Conservation (phyloP, 176 grass and related monocot species). For the Triticum urartu region DNA sequence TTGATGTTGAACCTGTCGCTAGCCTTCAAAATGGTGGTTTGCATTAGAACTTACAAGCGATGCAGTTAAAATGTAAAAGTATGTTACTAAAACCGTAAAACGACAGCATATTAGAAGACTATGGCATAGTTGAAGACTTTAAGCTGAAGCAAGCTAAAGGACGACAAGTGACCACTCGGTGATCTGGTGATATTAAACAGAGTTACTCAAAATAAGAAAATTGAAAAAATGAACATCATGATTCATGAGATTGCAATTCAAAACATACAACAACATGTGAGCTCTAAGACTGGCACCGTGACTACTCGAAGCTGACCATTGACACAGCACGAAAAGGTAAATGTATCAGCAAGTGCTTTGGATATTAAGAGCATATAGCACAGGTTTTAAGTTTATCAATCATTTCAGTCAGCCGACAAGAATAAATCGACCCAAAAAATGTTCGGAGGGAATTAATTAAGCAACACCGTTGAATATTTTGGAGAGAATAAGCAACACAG, state of each 20-base stretch:
- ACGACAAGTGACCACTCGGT: neutral
- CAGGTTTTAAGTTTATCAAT: neutral
- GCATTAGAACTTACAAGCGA: neutral
- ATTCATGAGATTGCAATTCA: neutral
- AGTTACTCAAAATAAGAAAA: neutral
- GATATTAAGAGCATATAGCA: neutral
- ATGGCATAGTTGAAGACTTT: neutral
- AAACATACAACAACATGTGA: neutral
- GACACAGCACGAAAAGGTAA: neutral
- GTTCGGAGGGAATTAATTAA: neutral
- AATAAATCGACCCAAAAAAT: neutral
- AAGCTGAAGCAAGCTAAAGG: neutral
- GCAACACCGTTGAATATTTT: neutral
- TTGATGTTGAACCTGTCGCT: conserved; percentile 98
- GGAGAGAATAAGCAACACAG: neutral
- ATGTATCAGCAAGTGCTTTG: neutral
- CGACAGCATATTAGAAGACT: neutral
- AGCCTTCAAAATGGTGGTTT: conserved; percentile 48
- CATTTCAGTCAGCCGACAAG: neutral
- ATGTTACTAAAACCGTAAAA: neutral
- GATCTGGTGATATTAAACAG: neutral
- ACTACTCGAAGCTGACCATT: neutral
- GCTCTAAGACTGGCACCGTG: neutral
- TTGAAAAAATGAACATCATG: neutral
- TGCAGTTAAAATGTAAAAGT: neutral